Base-by-base conservation (phyloP, 1,284 basidiomycete genomes). In the Microstroma glucosiphilum region DNA sequence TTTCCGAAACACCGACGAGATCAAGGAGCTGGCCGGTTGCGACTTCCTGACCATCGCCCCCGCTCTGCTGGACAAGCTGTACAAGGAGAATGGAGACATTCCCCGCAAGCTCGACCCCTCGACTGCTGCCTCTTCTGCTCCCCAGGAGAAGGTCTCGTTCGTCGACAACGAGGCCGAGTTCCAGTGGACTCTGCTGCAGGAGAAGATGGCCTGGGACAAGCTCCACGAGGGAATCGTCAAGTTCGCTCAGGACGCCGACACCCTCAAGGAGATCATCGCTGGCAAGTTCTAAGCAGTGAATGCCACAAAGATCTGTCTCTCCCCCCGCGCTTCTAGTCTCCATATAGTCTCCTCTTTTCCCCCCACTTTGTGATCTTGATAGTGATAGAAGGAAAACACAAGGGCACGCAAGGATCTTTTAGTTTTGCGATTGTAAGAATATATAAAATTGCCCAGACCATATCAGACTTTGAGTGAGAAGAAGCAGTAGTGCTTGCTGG, bases 31-130 rank as follows among this genome's bases (percentile, higher is more conserved):
- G 61, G 92, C 93, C 66, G 94, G 94, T 75, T 90, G 93, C 71
- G 94, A 97, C 83, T 63, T 90, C 87, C 84, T 97, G 69, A 97
- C 94, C 78, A 96, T 97, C 79, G 84, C 93, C 15, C 94, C 94
- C 67, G 79, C 86, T 62, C 86, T 97, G 57, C 88, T 97, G 70
- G 91, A 96, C 80, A 87, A 96, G 83, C 88, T 96, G 80, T 88
- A 90, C 84, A 88, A 88, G 75, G 90, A 88, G 46, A 84, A 83
- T 60, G 87, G 85, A 1, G 82, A 83, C 60, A 87, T 99, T 62
- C 89, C 90, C 77, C 89, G 89, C 85, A 89, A 87, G 83, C 88
- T 98, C 67, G 86, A 89, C 69, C 82, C 89, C 37, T 79, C 82
- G 49, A 81, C 84, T 55, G 88, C 88, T 86, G 82, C 69, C 86